A percentile compares a stretch with the other conserved stretches of the same genome.
Evolutionary conservation across 2,329 filamentous ascomycete genomes (phyloP).

Genomic region (Colletotrichum gloeosporioides): DNA sequence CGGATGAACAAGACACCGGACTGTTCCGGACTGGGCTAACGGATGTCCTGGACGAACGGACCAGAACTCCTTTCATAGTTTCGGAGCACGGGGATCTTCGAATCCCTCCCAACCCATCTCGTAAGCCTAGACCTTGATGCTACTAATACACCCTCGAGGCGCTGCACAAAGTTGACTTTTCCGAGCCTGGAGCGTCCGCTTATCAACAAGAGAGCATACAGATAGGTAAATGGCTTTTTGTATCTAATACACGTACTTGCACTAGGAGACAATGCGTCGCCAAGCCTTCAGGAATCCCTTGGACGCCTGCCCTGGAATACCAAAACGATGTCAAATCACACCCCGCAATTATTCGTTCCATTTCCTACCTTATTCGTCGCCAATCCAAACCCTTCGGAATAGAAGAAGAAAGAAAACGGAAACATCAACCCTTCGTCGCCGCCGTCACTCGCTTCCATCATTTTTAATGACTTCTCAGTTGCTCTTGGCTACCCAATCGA

Average conservation of each 20-base stretch:
- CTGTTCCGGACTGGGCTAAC: constrained; percentile 1
- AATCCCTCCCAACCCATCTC: background rate
- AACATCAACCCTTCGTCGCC: background rate
- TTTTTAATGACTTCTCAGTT: background rate
- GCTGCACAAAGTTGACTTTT: background rate
- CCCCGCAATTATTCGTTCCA: constrained; percentile 12
- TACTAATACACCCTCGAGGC: background rate
- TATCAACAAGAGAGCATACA: background rate
- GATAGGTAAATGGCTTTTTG: background rate
- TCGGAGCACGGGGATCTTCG: background rate
- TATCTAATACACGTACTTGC: constrained; percentile 14
- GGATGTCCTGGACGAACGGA: constrained; percentile 13
- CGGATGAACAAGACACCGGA: background rate
- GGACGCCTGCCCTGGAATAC: constrained; percentile 6
- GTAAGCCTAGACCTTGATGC: background rate
- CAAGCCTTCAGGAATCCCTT: constrained; percentile 3
- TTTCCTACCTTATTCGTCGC: constrained; percentile 2
- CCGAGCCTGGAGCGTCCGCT: background rate
- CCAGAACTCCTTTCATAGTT: background rate
- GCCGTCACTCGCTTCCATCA: background rate
- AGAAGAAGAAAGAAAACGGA: background rate
- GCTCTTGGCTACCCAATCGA: background rate
- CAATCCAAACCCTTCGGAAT: constrained; percentile 5
- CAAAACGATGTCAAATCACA: constrained; percentile 3
- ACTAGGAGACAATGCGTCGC: background rate